Evolutionary conservation across 2,329 filamentous ascomycete species (phyloP).

Genomic region (Calonectria pteridis): DNA sequence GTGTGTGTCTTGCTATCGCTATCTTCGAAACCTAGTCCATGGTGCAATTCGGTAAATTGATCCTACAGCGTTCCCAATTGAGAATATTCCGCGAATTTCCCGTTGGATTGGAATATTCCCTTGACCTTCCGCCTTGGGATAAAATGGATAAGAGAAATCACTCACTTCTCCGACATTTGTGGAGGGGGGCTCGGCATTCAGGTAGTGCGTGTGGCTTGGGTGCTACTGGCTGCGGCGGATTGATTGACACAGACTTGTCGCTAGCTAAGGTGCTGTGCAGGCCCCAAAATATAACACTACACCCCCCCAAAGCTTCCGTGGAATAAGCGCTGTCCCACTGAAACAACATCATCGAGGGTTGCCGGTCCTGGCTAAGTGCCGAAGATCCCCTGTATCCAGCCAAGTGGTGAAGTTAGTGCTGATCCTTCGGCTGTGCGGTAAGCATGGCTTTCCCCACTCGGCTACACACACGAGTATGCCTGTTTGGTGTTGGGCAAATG

Average conservation of each 20-base stretch:
- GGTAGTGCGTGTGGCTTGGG: background rate
- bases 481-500: background rate
- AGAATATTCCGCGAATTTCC: background rate
- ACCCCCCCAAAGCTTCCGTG: background rate
- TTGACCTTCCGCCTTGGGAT: background rate
- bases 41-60: background rate
- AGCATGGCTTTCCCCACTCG: background rate
- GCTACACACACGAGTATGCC: background rate
- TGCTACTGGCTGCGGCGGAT: background rate
- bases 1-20: too few species aligned
- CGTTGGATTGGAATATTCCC: background rate
- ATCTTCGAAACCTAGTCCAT: background rate
- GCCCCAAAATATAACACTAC: too few species aligned
- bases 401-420: background rate
- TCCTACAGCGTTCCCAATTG: background rate
- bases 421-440: background rate
- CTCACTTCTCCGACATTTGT: background rate
- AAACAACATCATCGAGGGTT: background rate
- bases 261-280: background rate
- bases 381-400: slow-evolving; percentile 4
- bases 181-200: background rate
- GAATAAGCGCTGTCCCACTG: background rate
- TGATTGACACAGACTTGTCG: background rate
- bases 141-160: background rate
- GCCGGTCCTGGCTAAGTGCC: slow-evolving; percentile 6